Percentiles rank a stretch among this genome's conserved stretches.
Conservation (phyloP, 2,329 filamentous ascomycete genomes). For the Periconia digitata region DNA sequence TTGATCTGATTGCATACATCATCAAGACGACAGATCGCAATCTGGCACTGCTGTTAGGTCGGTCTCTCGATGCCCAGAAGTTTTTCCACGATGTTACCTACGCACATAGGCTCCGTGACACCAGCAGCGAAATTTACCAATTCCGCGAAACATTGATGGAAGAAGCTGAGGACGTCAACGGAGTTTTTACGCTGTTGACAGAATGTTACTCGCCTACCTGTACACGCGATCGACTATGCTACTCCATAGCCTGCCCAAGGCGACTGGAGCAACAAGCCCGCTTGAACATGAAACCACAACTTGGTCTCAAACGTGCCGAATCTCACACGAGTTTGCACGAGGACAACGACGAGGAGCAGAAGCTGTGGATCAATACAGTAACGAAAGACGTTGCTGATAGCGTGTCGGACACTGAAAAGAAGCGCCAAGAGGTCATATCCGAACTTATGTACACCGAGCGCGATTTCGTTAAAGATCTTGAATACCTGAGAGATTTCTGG, state of each 20-base stretch:
- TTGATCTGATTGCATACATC: conserved; percentile 93
- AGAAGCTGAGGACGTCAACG: conserved; percentile 82
- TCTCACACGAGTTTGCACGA: conserved; percentile 76
- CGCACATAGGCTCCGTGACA: conserved; percentile 91
- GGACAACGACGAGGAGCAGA: conserved; percentile 91
- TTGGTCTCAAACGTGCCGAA: conserved; percentile 74
- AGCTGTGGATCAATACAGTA: conserved; percentile 98
- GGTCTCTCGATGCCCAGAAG: conserved; percentile 94
- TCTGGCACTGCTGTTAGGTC: conserved; percentile 83
- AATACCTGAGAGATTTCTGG: conserved; percentile 98
- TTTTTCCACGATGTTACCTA: conserved; percentile 99
- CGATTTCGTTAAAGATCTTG: conserved; percentile 97
- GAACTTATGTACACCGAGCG: conserved; percentile 98
- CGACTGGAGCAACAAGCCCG: conserved; percentile 92
- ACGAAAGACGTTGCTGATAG: conserved; percentile 91
- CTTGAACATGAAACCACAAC: conserved; percentile 89
- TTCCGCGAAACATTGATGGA: conserved; percentile 93
- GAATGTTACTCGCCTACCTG: conserved; percentile 99
- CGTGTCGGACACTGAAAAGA: conserved; percentile 89
- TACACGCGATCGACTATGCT: conserved; percentile 91
- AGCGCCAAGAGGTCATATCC: conserved; percentile 95
- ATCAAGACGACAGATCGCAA: conserved; percentile 97
- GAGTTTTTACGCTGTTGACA: conserved; percentile 92
- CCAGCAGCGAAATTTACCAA: conserved; percentile 92
- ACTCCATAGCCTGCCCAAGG: conserved; percentile 94